phyloP scores from a whole-genome alignment of 768 basidiomycete genomes.

The Mycena epipterygia region DNA sequence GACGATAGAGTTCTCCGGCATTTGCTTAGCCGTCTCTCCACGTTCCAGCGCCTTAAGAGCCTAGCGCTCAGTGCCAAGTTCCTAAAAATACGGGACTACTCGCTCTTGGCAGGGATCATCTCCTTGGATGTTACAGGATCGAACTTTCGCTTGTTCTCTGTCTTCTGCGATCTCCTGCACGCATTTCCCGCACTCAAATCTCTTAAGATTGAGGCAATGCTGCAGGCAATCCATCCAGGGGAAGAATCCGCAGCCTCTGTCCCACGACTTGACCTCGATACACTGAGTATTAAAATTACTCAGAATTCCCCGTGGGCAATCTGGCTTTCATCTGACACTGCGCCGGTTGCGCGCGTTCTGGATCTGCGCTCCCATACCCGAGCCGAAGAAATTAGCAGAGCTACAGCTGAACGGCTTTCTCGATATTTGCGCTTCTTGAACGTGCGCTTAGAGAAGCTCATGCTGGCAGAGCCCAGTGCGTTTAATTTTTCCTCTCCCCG shows the following conservation, averaged over 20 bases:
- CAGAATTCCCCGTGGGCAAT: background rate
- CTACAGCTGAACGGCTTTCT: background rate
- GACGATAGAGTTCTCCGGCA: background rate
- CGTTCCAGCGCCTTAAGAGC: background rate
- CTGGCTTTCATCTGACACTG: background rate
- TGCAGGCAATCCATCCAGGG: background rate
- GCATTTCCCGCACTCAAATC: background rate
- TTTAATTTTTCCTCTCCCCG: conserved; percentile 1
- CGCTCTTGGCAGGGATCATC: background rate
- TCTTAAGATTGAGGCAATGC: conserved; percentile 1
- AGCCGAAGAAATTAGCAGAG: conserved; percentile 1
- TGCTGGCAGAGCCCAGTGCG: background rate
- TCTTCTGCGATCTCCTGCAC: background rate
- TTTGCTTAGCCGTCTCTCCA: background rate
- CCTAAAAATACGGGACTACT: background rate
- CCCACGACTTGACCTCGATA: background rate
- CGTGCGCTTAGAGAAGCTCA: background rate
- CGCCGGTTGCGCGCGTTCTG: background rate
- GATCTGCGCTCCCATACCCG: background rate
- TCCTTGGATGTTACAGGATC: conserved; percentile 1
- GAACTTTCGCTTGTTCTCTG: background rate
- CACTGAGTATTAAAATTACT: background rate
- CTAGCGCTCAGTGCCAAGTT: background rate
- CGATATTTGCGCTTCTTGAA: conserved; percentile 1
- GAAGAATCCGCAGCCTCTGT: background rate